These are phyloP conservation scores for Blumeriella jaapii DNA, from an alignment of 2,329 filamentous ascomycete species.

Conservation along the genomic window DNA sequence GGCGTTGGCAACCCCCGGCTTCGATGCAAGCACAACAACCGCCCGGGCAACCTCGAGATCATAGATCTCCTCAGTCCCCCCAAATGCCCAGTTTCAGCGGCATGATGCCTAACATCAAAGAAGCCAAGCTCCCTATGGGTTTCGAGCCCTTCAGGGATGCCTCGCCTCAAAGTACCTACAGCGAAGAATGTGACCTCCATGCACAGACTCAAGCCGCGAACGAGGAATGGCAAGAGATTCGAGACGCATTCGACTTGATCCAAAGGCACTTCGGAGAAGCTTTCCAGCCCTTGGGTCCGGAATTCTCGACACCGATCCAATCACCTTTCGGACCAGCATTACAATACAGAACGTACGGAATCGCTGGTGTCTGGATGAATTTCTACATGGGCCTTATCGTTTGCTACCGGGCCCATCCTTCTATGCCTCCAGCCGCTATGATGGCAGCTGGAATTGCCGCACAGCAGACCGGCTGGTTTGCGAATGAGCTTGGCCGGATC, in stretches of 20 bases:
- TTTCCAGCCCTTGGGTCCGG: constrained; percentile 64
- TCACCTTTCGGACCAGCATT: constrained; percentile 76
- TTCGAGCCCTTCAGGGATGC: constrained; percentile 14
- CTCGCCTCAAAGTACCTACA: constrained; percentile 17
- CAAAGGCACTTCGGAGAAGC: constrained; percentile 55
- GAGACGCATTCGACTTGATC: constrained; percentile 57
- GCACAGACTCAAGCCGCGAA: constrained; percentile 19
- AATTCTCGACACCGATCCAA: constrained; percentile 47
- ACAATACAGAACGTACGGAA: constrained; percentile 76
- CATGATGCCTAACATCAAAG: constrained; percentile 22
- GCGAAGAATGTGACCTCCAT: constrained; percentile 21
- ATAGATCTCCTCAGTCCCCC: constrained; percentile 10
- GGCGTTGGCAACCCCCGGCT: constrained; percentile 26
- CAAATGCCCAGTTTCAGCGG: constrained; percentile 22
- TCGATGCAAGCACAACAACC: constrained; percentile 7
- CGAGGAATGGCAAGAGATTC: constrained; percentile 67
- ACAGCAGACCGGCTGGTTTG: constrained; percentile 55
- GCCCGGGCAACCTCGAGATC: constrained; percentile 5
- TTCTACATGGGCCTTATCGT: constrained; percentile 79
- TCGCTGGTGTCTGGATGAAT: constrained; percentile 78
- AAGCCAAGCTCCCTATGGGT: constrained; percentile 24
- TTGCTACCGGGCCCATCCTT: constrained; percentile 70
- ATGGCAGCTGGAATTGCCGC: constrained; percentile 73
- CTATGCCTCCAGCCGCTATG: constrained; percentile 81
- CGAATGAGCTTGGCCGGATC: constrained; percentile 69